phyloP scores from a whole-genome alignment of 2,329 filamentous ascomycete species.

The Penicillium sp. region DNA sequence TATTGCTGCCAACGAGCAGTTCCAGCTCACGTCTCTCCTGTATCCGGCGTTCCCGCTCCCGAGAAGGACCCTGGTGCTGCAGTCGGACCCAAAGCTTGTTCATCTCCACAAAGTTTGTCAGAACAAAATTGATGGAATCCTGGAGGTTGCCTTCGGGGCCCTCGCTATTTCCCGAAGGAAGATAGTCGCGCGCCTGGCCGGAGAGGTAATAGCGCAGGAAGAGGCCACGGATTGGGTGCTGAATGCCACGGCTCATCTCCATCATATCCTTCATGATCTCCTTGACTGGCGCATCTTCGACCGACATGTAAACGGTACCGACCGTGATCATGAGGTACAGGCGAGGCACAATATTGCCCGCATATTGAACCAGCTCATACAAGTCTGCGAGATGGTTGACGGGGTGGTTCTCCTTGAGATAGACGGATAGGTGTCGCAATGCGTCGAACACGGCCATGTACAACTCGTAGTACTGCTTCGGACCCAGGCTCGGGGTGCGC shows the following conservation, averaged over 20 bases:
- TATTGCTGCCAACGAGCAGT: constrained; percentile 89
- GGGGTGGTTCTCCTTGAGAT: constrained; percentile 94
- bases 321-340: constrained; percentile 99
- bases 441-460: constrained; percentile 99
- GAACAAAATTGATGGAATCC: constrained; percentile 94
- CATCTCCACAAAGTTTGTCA: constrained; percentile 99
- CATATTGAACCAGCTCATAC: constrained; percentile 97
- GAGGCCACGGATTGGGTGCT: constrained; percentile 90
- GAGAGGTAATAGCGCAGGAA: constrained; percentile 96
- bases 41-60: constrained; percentile 86
- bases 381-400: constrained; percentile 96
- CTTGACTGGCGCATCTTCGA: constrained; percentile 96
- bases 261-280: constrained; percentile 99
- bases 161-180: constrained; percentile 76
- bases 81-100: constrained; percentile 98
- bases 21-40: constrained; percentile 94
- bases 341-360: constrained; percentile 92
- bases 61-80: constrained; percentile 94
- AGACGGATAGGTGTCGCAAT: constrained; percentile 88
- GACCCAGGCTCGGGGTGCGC: constrained; percentile 91
- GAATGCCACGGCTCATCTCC: constrained; percentile 98
- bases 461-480: constrained; percentile 98
- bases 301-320: constrained; percentile 97
- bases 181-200: constrained; percentile 83
- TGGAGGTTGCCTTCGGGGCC: constrained; percentile 93